phyloP scores from a whole-genome alignment of 2,329 filamentous ascomycete species.

The Scedosporium apiospermum region DNA sequence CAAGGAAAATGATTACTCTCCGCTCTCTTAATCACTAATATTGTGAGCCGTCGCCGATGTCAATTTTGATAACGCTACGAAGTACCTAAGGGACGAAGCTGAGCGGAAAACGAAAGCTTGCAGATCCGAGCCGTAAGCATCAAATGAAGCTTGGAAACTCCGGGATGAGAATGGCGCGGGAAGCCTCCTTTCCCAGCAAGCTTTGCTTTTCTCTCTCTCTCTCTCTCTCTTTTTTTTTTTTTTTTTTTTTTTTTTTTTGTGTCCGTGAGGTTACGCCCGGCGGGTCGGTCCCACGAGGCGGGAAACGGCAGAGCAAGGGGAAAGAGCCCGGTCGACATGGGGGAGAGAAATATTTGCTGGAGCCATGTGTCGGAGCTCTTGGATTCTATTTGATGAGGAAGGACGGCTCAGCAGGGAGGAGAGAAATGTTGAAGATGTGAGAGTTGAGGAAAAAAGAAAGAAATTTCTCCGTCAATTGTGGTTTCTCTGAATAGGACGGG shows the following conservation, averaged over 20 bases:
- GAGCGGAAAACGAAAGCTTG: too few species aligned
- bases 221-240: too few species aligned
- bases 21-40: too few species aligned
- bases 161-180: not conserved
- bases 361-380: not conserved
- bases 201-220: too few species aligned
- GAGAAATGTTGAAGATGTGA: not conserved
- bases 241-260: too few species aligned
- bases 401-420: not conserved
- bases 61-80: too few species aligned
- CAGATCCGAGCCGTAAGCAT: too few species aligned
- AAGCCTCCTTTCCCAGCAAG: not conserved
- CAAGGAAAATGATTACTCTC: too few species aligned
- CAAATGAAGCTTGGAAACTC: too few species aligned
- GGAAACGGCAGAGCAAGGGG: not conserved
- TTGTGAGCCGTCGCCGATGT: too few species aligned
- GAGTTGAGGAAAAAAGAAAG: not conserved
- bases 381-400: slow-evolving; percentile 1
- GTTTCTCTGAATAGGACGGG: not conserved
- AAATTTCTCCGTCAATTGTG: not conserved
- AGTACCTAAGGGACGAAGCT: too few species aligned
- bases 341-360: not conserved
- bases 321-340: not conserved
- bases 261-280: not conserved
- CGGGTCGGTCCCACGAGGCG: not conserved